A percentile compares a stretch with the other conserved stretches of the same genome.
Conservation (phyloP, 768 basidiomycete genomes). For the Agrocybe chaxingu region DNA sequence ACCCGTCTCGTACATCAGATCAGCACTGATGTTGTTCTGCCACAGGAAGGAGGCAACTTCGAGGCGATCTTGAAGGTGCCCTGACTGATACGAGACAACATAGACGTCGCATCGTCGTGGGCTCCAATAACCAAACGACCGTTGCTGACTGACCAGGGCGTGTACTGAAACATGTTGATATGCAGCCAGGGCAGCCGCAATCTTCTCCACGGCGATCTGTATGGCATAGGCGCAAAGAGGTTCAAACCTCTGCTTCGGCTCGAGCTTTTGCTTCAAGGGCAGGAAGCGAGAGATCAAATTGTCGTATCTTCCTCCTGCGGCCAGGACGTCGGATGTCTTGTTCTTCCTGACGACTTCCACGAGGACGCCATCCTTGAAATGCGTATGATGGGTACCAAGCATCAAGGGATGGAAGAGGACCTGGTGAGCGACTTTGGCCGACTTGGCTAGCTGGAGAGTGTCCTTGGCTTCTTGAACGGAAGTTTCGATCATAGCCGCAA, state of each 20-base stretch:
- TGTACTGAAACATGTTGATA: conserved; percentile 70
- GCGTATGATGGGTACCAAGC: conserved; percentile 58
- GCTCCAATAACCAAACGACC: conserved; percentile 87
- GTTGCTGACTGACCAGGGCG: conserved; percentile 69
- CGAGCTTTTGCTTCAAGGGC: conserved; percentile 49
- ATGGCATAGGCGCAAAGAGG: conserved; percentile 66
- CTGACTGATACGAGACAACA: conserved; percentile 73
- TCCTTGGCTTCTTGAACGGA: conserved; percentile 60
- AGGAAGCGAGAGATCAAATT: conserved; percentile 60
- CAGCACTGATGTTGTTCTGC: conserved; percentile 80
- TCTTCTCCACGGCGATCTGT: conserved; percentile 78
- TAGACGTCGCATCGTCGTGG: conserved; percentile 89
- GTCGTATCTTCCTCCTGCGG: conserved; percentile 85
- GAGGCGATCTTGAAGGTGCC: conserved; percentile 72
- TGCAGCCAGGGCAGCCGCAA: conserved; percentile 62
- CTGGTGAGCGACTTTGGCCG: conserved; percentile 60
- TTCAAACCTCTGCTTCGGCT: conserved; percentile 49
- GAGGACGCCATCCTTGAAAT: conserved; percentile 73
- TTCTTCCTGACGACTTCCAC: conserved; percentile 70
- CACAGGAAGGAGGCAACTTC: conserved; percentile 76
- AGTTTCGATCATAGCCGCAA: conserved; percentile 46
- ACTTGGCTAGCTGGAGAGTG: conserved; percentile 54
- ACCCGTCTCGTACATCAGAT: conserved; percentile 83
- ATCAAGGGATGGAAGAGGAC: conserved; percentile 74
- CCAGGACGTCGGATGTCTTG: conserved; percentile 69